phyloP scores from a whole-genome alignment of 495 filamentous ascomycete genomes.

The Trichocladium antarcticum region DNA sequence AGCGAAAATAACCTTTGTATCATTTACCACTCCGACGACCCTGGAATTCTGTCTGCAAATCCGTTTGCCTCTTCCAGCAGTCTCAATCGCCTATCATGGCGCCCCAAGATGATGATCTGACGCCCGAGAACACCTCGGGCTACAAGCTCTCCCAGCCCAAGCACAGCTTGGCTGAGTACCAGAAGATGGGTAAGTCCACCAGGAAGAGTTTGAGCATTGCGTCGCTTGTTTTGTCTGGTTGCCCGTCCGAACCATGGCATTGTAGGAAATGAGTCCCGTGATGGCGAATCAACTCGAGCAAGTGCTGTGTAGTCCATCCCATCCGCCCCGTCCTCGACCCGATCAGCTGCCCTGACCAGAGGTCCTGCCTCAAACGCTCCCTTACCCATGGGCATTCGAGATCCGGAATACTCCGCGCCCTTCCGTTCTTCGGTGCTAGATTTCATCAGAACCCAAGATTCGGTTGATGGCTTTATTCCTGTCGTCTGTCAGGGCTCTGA shows the following conservation, averaged over 20 bases:
- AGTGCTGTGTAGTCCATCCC: neutral
- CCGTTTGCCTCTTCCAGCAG: neutral
- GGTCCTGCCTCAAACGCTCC: neutral
- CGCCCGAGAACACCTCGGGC: slow-evolving; percentile 76
- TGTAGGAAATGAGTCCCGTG: neutral
- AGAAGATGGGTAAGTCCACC: slow-evolving; percentile 66
- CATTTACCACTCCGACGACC: neutral
- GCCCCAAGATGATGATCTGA: slow-evolving; percentile 70
- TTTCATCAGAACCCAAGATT: neutral
- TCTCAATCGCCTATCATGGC: slow-evolving; percentile 44
- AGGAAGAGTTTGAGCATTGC: neutral
- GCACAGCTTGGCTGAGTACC: slow-evolving; percentile 89
- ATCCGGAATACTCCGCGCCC: too few species aligned
- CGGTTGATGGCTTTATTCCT: neutral
- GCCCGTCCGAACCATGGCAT: neutral
- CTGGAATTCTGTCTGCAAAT: neutral
- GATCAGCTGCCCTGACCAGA: neutral
- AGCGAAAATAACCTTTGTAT: slow-evolving; percentile 2
- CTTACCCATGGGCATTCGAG: too few species aligned
- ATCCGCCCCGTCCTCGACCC: neutral
- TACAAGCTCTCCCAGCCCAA: slow-evolving; percentile 94
- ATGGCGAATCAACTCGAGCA: neutral
- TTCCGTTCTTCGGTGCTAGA: neutral
- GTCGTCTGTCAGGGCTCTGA: neutral
- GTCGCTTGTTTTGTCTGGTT: slow-evolving; percentile 11